A percentile compares a stretch with the other conserved stretches of the same genome.
These are phyloP conservation scores for Moricandia moricandioides DNA, from an alignment of 345 rosid species.

Conservation along the genomic window DNA sequence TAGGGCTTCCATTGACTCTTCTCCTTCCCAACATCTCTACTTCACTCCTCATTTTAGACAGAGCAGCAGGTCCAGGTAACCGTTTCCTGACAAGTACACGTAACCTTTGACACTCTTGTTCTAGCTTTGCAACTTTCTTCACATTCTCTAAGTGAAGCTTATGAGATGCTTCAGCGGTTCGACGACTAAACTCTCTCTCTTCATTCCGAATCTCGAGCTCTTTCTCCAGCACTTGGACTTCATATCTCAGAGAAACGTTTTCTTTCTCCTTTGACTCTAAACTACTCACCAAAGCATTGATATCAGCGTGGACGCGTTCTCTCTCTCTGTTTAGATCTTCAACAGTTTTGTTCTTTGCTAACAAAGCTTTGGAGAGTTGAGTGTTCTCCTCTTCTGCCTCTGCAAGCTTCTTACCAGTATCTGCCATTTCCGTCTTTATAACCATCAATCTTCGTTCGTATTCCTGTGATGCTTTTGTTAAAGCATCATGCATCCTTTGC, in stretches of 20 bases:
- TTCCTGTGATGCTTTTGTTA: slow-evolving; percentile 59
- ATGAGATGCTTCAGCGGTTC: slow-evolving; percentile 68
- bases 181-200: slow-evolving; percentile 80
- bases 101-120: slow-evolving; percentile 87
- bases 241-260: slow-evolving; percentile 68
- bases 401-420: slow-evolving; percentile 49
- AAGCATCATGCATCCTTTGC: slow-evolving; percentile 71
- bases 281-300: slow-evolving; percentile 54
- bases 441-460: slow-evolving; percentile 45
- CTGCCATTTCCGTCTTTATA: slow-evolving; percentile 54
- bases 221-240: slow-evolving; percentile 78
- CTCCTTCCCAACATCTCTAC: slow-evolving; percentile 71
- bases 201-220: slow-evolving; percentile 90
- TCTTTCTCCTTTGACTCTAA: slow-evolving; percentile 70
- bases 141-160: slow-evolving; percentile 78
- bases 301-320: slow-evolving; percentile 50
- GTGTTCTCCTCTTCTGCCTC: slow-evolving; percentile 56
- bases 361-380: slow-evolving; percentile 56
- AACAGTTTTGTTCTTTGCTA: slow-evolving; percentile 52
- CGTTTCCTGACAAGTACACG: slow-evolving; percentile 77
- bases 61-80: slow-evolving; percentile 78
- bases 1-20: slow-evolving; percentile 43
- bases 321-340: slow-evolving; percentile 64
- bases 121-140: slow-evolving; percentile 81
- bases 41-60: slow-evolving; percentile 79